Conservation (phyloP, 805 yeast genomes). For the Starmerella bombi region DNA sequence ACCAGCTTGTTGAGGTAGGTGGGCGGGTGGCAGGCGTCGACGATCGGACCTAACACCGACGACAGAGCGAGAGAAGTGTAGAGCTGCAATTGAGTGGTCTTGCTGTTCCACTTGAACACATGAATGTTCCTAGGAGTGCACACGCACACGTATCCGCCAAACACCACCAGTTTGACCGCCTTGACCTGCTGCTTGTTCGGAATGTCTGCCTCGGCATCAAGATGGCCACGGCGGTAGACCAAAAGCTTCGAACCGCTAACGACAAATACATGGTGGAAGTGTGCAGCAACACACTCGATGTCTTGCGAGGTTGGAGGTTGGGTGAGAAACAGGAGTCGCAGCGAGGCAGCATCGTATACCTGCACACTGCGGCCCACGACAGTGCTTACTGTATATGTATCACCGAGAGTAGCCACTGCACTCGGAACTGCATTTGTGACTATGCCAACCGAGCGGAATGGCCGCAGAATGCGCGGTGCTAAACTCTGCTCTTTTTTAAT, state of each 20-base stretch:
- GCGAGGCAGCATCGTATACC: constrained; percentile 74
- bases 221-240: constrained; percentile 66
- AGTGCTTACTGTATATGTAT: constrained; percentile 75
- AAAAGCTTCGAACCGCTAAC: constrained; percentile 62
- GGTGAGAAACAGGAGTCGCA: constrained; percentile 76
- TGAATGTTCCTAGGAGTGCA: constrained; percentile 37
- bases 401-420: constrained; percentile 77
- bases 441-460: constrained; percentile 45
- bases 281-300: constrained; percentile 63
- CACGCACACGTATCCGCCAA: constrained; percentile 69
- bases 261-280: constrained; percentile 72
- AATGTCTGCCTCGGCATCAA: constrained; percentile 33
- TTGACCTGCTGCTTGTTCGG: constrained; percentile 23
- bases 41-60: constrained; percentile 56
- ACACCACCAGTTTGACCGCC: constrained; percentile 42
- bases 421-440: constrained; percentile 81
- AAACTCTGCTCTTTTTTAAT: background rate
- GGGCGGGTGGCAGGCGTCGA: constrained; percentile 66
- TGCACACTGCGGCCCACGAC: constrained; percentile 84
- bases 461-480: constrained; percentile 13
- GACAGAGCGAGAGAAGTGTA: constrained; percentile 52
- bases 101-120: constrained; percentile 40
- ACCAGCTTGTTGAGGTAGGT: constrained; percentile 84
- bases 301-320: constrained; percentile 57
- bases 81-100: constrained; percentile 44